Conservation (phyloP, 441 rosid species). For the Adansonia madagascariensis region DNA sequence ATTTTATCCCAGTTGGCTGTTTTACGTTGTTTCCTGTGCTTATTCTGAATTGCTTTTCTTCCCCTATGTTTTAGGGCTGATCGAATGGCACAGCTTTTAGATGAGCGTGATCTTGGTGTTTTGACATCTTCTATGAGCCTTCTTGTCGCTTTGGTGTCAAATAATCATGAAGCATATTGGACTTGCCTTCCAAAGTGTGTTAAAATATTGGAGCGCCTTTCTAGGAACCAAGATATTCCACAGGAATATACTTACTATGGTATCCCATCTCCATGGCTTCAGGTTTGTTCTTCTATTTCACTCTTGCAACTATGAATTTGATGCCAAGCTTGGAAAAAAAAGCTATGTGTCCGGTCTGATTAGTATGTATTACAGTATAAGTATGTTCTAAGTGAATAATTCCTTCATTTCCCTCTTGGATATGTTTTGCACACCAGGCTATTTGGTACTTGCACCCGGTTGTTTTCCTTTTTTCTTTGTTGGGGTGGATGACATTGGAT, state of each 20-base stretch:
- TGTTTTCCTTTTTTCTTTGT: neutral
- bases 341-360: neutral
- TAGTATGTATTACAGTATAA: neutral
- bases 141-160: slow-evolving; percentile 94
- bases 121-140: slow-evolving; percentile 95
- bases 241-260: slow-evolving; percentile 99
- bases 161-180: slow-evolving; percentile 90
- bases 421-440: neutral
- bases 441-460: neutral
- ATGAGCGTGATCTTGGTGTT: slow-evolving; percentile 99
- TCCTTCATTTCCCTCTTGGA: slow-evolving; percentile 12
- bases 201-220: slow-evolving; percentile 88
- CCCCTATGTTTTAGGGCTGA: slow-evolving; percentile 66
- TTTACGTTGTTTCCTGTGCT: slow-evolving; percentile 20
- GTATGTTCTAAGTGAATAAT: slow-evolving; percentile 5
- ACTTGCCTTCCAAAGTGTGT: slow-evolving; percentile 96
- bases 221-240: slow-evolving; percentile 96
- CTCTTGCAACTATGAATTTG: neutral
- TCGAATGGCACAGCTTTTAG: slow-evolving; percentile 95
- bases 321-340: neutral
- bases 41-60: slow-evolving; percentile 31
- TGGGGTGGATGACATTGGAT: neutral
- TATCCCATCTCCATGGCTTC: slow-evolving; percentile 99
- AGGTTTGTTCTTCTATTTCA: slow-evolving; percentile 51
- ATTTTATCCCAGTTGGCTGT: neutral